Conservation (phyloP, 257 asterid species). For the Ehretia macrophylla region DNA sequence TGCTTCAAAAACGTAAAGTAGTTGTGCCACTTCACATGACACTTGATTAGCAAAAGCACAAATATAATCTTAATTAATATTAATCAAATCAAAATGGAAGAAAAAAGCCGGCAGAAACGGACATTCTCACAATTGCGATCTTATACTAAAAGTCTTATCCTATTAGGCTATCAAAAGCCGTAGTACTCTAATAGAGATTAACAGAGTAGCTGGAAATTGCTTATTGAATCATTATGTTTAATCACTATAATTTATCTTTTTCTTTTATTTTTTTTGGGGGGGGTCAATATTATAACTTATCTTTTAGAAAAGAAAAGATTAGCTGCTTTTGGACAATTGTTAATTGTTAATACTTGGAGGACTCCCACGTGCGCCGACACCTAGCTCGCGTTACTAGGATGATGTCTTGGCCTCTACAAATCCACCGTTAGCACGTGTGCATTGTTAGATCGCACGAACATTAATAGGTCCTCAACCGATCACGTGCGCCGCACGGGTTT, state of each 20-base stretch:
- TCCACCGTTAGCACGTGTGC: constrained; percentile 34
- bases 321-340: constrained; percentile 21
- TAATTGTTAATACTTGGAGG: not conserved
- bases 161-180: not conserved
- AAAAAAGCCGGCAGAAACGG: constrained; percentile 51
- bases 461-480: constrained; percentile 4
- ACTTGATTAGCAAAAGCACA: not conserved
- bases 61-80: not conserved
- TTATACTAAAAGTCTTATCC: constrained; percentile 7
- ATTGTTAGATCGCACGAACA: not conserved
- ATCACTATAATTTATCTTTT: not conserved
- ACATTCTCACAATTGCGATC: constrained; percentile 33
- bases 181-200: not conserved
- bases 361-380: constrained; percentile 49
- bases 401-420: constrained; percentile 7
- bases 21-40: not conserved
- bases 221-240: not conserved
- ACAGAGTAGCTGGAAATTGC: constrained; percentile 7
- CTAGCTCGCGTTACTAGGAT: constrained; percentile 21
- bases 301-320: not conserved
- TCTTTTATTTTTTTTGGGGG: no score
- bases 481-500: no score
- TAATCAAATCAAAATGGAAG: constrained; percentile 5
- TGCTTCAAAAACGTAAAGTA: not conserved
- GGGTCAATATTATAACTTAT: not conserved